These are phyloP conservation scores for Citeromyces hawaiiensis DNA, from an alignment of 1,139 yeast species.

Conservation along the genomic window DNA sequence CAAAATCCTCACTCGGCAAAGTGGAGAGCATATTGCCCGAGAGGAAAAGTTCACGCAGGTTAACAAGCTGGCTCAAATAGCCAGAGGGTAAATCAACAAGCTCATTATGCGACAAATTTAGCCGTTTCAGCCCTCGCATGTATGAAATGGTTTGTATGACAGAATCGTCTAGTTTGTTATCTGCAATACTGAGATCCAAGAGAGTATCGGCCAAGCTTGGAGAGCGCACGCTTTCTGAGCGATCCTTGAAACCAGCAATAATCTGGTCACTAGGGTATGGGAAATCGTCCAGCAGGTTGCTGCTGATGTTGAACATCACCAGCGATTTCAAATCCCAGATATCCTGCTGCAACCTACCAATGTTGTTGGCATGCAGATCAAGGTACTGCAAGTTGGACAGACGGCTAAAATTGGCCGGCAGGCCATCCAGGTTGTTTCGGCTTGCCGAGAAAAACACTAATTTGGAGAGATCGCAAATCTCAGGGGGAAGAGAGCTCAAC, in stretches of 20 bases:
- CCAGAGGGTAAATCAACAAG: constrained; percentile 72
- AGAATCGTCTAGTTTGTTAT: constrained; percentile 72
- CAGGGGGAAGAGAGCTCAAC: constrained; percentile 62
- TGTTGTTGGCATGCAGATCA: constrained; percentile 79
- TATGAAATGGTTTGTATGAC: constrained; percentile 58
- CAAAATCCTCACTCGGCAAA: constrained; percentile 79
- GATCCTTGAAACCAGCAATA: not conserved
- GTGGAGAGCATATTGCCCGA: constrained; percentile 77
- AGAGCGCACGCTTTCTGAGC: constrained; percentile 4
- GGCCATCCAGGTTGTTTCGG: constrained; percentile 57
- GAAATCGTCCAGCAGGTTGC: constrained; percentile 58
- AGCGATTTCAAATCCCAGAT: constrained; percentile 54
- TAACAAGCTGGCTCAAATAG: constrained; percentile 42
- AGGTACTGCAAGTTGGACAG: constrained; percentile 49
- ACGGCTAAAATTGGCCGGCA: constrained; percentile 60
- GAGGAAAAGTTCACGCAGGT: constrained; percentile 55
- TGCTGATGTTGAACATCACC: constrained; percentile 58
- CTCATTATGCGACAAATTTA: constrained; percentile 78
- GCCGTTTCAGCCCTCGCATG: constrained; percentile 41
- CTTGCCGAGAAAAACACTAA: constrained; percentile 58
- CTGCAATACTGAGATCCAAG: constrained; percentile 53
- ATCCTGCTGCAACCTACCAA: constrained; percentile 55
- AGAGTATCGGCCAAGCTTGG: constrained; percentile 37
- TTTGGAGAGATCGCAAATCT: constrained; percentile 44
- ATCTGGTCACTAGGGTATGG: constrained; percentile 38